Evolutionary conservation across 306 rosid genomes (phyloP).

Genomic region (Castanea crenata): DNA sequence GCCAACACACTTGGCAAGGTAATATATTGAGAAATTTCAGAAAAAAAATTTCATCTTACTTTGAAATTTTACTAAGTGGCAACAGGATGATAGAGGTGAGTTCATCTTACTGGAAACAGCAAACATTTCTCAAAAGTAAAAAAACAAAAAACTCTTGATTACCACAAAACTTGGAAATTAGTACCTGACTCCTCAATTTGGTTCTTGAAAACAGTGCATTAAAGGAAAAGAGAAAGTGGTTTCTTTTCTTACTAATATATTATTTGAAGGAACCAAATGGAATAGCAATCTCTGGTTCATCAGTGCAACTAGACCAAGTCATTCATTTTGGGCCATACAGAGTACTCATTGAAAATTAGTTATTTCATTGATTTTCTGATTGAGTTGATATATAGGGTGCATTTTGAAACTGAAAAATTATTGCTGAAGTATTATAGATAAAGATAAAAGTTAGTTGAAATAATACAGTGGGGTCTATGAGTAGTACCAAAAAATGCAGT

Average conservation of each 20-base stretch:
- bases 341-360: background rate
- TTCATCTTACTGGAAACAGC: background rate
- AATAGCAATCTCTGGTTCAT: background rate
- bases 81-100: background rate
- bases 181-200: background rate
- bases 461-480: no score
- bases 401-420: no score
- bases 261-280: background rate
- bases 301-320: background rate
- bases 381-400: background rate
- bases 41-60: background rate
- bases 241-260: background rate
- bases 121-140: background rate
- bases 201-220: background rate
- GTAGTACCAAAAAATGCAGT: no score
- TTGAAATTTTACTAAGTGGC: background rate
- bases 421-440: no score
- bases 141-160: background rate
- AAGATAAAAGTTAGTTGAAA: no score
- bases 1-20: conserved; percentile 93
- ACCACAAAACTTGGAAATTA: background rate
- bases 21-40: conserved; percentile 17
- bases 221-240: background rate
- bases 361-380: background rate
- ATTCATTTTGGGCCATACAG: background rate